Evolutionary conservation across 139 green algal genomes (phyloP), one percentile per base, ranked within the genome.

Genomic region (Chlamydomonas eustigma): DNA sequence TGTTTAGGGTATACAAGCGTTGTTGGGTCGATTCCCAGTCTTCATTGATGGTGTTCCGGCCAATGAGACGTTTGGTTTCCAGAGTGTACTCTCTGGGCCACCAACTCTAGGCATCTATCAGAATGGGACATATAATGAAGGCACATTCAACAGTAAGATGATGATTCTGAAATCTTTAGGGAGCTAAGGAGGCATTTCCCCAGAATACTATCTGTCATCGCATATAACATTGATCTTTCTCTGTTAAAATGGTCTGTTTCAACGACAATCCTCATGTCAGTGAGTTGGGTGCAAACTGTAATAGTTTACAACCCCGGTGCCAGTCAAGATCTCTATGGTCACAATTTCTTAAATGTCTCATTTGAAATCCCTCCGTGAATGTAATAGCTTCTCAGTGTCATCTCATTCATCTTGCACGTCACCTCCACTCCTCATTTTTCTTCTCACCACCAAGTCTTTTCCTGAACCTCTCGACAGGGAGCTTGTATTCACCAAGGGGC

Each of bases 1-100:
- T n/a, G 44, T 18, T 12, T 28, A 58, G 44, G 44, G 44, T 58
- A 18, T 58, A 28, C 18, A 58, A 28, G 44, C 12, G 12, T 18
- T 58, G 44, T 12, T 58, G 12, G 44, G 44, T 12, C 44, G 44
- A 18, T 28, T 58, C 44, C 44, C 44, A 12, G 44, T 58, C 12
- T 58, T 58, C 44, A 58, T 58, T 18, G 44, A 58, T 18, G 44
- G 44, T 58, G 44, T 58, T 12, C 12, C 12, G 12, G 44, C 18
- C 44, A 58, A 58, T 58, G 44, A 58, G 44, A 58, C 44, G 18
- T 58, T 58, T 58, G 44, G 44, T 12, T 58, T 58, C 44, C 44
- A 58, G 44, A 58, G 44, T 18, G 18, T 58, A 18, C 44, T 58
- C 12, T 28, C 44, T 28, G 44, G 44, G 12, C 44, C 44, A 12